Conservation (phyloP, 306 rosid genomes). For the Lathyrus tuberosus region DNA sequence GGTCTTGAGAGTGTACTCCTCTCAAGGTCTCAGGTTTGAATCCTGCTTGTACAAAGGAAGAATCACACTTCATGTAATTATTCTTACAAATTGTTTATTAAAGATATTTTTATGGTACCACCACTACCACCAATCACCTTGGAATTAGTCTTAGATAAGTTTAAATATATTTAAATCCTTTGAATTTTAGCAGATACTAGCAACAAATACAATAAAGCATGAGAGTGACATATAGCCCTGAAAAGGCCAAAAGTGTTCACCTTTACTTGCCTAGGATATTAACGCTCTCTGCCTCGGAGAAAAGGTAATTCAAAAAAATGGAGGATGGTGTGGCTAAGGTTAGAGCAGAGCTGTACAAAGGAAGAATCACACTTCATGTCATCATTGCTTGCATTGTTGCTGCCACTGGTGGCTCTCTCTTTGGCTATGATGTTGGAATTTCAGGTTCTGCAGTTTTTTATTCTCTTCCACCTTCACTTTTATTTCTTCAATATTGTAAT, state of each 20-base stretch:
- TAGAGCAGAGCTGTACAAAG: constrained; percentile 55
- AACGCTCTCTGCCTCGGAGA: constrained; percentile 1
- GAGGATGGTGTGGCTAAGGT: constrained; percentile 60
- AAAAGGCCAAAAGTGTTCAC: background rate
- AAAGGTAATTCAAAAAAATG: constrained; percentile 51
- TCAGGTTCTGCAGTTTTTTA: constrained; percentile 52
- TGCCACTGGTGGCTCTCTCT: constrained; percentile 78
- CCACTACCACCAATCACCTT: too few relatives aligned
- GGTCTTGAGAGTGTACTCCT: too few relatives aligned
- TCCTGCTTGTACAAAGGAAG: too few relatives aligned
- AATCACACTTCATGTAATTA: too few relatives aligned
- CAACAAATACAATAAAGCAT: background rate
- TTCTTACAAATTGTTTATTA: too few relatives aligned
- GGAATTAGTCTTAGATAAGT: too few relatives aligned
- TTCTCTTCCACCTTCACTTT: background rate
- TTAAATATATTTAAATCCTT: too few relatives aligned
- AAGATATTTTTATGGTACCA: too few relatives aligned
- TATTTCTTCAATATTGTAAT: background rate
- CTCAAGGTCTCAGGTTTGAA: too few relatives aligned
- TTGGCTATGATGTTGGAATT: constrained; percentile 86
- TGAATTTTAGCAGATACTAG: too few relatives aligned
- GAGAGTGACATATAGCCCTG: background rate
- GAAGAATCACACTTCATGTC: constrained; percentile 67
- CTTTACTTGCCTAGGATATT: background rate
- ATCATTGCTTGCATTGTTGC: constrained; percentile 74